Conservation (phyloP, 768 basidiomycete genomes). For the Rhizopogon vinicolor region DNA sequence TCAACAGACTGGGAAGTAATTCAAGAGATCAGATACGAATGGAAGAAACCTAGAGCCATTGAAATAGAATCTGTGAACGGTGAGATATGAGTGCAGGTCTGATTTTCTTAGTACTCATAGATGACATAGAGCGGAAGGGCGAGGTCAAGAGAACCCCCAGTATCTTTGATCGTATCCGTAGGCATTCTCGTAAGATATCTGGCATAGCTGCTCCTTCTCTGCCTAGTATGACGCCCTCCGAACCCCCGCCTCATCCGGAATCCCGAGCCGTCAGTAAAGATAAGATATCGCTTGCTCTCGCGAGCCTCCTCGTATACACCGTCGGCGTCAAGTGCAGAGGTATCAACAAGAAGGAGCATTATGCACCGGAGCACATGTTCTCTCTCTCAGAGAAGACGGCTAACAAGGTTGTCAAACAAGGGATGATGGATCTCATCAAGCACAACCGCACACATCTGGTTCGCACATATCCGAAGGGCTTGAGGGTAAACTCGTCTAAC, state of each 20-base stretch:
- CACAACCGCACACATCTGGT: slow-evolving; percentile 84
- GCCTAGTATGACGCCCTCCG: slow-evolving; percentile 9
- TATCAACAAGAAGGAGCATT: slow-evolving; percentile 79
- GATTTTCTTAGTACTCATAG: neutral
- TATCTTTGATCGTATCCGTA: slow-evolving; percentile 38
- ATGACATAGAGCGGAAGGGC: slow-evolving; percentile 30
- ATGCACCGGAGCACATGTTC: slow-evolving; percentile 87
- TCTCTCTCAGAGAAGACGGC: slow-evolving; percentile 85
- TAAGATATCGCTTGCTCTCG: slow-evolving; percentile 73
- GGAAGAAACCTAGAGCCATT: slow-evolving; percentile 18
- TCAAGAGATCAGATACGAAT: slow-evolving; percentile 22
- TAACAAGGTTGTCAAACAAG: slow-evolving; percentile 68
- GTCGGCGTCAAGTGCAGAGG: slow-evolving; percentile 94
- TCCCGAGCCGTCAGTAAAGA: slow-evolving; percentile 32
- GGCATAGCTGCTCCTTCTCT: slow-evolving; percentile 8
- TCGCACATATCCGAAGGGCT: slow-evolving; percentile 83
- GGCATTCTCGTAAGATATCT: slow-evolving; percentile 17
- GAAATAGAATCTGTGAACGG: slow-evolving; percentile 35
- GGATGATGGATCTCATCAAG: slow-evolving; percentile 71
- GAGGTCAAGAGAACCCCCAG: slow-evolving; percentile 36
- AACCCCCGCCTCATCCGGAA: slow-evolving; percentile 11
- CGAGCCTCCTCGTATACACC: slow-evolving; percentile 83
- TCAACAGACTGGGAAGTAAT: slow-evolving; percentile 28
- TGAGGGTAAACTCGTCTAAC: slow-evolving; percentile 77
- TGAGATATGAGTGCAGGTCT: slow-evolving; percentile 2